Evolutionary conservation across 2,329 filamentous ascomycete species (phyloP).

Genomic region (Blastomyces silverae): DNA sequence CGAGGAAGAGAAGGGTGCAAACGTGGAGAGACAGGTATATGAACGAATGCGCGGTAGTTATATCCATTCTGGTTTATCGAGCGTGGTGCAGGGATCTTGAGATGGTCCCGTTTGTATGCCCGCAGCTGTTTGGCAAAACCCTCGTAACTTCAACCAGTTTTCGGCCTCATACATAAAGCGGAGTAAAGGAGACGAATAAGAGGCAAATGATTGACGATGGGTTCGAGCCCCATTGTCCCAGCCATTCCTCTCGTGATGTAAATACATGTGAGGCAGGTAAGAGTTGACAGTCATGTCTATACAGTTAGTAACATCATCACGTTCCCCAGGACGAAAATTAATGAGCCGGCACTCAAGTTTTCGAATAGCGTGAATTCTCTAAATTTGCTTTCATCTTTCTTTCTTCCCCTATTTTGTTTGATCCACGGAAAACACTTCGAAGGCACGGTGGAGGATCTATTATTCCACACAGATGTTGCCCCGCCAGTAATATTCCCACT

Average conservation of each 20-base stretch:
- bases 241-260: neutral
- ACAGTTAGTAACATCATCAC: neutral
- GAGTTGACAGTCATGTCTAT: neutral
- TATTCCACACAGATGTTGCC: neutral
- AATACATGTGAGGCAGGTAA: neutral
- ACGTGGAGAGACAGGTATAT: neutral
- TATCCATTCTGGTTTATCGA: neutral
- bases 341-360: neutral
- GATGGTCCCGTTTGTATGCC: neutral
- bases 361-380: neutral
- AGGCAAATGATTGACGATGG: neutral
- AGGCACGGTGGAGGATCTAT: neutral
- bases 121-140: neutral
- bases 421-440: neutral
- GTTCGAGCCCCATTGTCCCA: neutral
- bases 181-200: neutral
- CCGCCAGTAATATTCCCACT: neutral
- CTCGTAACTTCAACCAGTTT: neutral
- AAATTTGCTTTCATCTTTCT: neutral
- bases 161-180: constrained; percentile 7
- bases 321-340: neutral
- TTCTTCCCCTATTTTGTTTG: neutral
- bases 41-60: neutral
- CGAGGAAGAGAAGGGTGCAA: neutral
- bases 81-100: neutral